phyloP scores from a whole-genome alignment of 257 asterid species.

The Petrea volubilis region DNA sequence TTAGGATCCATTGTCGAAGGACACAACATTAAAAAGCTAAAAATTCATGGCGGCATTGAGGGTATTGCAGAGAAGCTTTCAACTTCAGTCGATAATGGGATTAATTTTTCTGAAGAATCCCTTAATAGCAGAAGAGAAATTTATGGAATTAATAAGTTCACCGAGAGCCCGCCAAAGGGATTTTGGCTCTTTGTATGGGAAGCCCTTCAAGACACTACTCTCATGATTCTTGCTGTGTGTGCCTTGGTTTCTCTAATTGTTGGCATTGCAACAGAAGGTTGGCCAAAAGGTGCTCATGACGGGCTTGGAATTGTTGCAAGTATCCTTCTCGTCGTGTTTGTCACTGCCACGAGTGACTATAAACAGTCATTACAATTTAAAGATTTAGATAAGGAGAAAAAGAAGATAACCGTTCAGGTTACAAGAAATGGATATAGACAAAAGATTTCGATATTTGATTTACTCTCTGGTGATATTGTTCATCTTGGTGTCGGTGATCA shows the following conservation, averaged over 20 bases:
- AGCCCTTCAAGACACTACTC: constrained; percentile 95
- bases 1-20: constrained; percentile 78
- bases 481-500: constrained; percentile 89
- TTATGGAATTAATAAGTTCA: constrained; percentile 73
- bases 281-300: constrained; percentile 94
- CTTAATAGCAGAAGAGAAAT: constrained; percentile 51
- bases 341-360: constrained; percentile 85
- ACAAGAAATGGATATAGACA: constrained; percentile 82
- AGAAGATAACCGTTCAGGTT: constrained; percentile 77
- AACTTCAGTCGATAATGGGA: constrained; percentile 56
- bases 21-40: constrained; percentile 64
- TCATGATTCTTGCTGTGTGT: constrained; percentile 86
- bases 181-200: constrained; percentile 90
- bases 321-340: constrained; percentile 83
- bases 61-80: constrained; percentile 67
- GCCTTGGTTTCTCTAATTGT: constrained; percentile 74
- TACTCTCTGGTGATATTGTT: constrained; percentile 84
- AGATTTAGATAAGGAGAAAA: constrained; percentile 91
- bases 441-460: constrained; percentile 75
- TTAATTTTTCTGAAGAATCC: constrained; percentile 51
- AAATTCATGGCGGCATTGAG: constrained; percentile 71
- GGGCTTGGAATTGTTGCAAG: constrained; percentile 93
- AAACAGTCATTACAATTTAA: constrained; percentile 83
- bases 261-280: constrained; percentile 89
- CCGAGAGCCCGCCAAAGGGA: constrained; percentile 80